These are phyloP conservation scores for Athelia psychrophila DNA, from an alignment of 1,284 basidiomycete genomes.

Conservation along the genomic window DNA sequence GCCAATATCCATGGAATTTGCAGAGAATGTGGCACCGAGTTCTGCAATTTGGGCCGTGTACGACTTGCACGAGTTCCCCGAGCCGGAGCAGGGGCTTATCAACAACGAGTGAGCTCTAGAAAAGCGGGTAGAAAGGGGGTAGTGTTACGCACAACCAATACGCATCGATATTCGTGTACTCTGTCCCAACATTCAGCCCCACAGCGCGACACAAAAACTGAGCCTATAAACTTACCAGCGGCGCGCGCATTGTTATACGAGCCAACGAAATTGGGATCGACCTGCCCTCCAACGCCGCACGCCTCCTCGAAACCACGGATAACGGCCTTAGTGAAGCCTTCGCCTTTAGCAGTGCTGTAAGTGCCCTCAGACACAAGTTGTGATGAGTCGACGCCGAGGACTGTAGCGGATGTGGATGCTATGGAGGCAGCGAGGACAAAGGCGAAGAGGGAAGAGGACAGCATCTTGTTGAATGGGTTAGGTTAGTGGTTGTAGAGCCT, in stretches of 20 bases:
- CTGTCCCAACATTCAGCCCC: too few relatives aligned
- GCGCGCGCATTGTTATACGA: conserved; percentile 21
- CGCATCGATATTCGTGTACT: conserved; percentile 21
- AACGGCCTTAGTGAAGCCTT: conserved; percentile 23
- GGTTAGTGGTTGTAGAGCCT: too few relatives aligned
- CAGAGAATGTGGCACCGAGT: conserved; percentile 15
- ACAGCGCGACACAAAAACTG: too few relatives aligned
- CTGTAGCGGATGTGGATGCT: conserved; percentile 12
- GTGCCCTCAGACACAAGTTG: conserved; percentile 16
- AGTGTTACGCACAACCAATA: conserved; percentile 15
- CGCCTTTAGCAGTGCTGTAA: conserved; percentile 15
- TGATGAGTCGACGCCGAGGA: conserved; percentile 19
- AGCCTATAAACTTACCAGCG: too few relatives aligned
- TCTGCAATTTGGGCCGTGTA: conserved; percentile 19
- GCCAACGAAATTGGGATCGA: conserved; percentile 22
- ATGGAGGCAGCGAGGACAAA: conserved; percentile 11
- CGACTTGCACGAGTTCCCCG: conserved; percentile 19
- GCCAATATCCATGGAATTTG: conserved; percentile 19
- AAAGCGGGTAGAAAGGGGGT: neutral
- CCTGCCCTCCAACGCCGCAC: conserved; percentile 18
- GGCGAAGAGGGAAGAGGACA: conserved; percentile 5
- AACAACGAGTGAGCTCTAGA: neutral
- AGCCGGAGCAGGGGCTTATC: neutral
- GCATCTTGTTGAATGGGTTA: too few relatives aligned
- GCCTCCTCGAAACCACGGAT: conserved; percentile 21